A percentile compares a stretch with the other conserved stretches of the same genome.
Evolutionary conservation across 2,329 filamentous ascomycete genomes (phyloP).

Genomic region (Microdochium nivale): DNA sequence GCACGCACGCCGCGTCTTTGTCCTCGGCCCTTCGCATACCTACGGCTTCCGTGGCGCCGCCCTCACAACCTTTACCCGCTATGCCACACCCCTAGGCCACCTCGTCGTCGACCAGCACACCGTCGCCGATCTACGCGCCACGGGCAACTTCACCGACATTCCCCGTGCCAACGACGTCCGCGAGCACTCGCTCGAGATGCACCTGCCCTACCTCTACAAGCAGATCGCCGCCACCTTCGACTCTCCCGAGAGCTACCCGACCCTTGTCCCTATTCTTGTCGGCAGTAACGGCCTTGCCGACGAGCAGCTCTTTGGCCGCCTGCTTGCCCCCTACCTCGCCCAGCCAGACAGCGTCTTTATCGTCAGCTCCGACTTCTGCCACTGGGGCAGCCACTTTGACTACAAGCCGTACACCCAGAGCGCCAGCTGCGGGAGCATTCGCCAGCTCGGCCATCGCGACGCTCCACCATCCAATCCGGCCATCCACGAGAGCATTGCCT

Average conservation of each 20-base stretch:
- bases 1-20: slow-evolving; percentile 76
- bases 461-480: slow-evolving; percentile 11
- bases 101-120: slow-evolving; percentile 55
- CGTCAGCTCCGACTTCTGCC: slow-evolving; percentile 92
- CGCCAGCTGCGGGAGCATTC: slow-evolving; percentile 12
- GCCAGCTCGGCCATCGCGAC: not conserved
- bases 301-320: slow-evolving; percentile 59
- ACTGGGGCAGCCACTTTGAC: slow-evolving; percentile 80
- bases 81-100: slow-evolving; percentile 67
- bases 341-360: slow-evolving; percentile 75
- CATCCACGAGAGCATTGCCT: slow-evolving; percentile 79
- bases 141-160: slow-evolving; percentile 57
- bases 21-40: slow-evolving; percentile 89
- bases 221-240: slow-evolving; percentile 47
- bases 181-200: slow-evolving; percentile 96
- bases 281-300: slow-evolving; percentile 60
- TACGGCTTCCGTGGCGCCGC: slow-evolving; percentile 71
- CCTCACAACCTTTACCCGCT: slow-evolving; percentile 61
- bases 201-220: slow-evolving; percentile 87
- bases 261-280: slow-evolving; percentile 77
- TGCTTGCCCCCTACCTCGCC: slow-evolving; percentile 70
- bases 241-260: slow-evolving; percentile 51
- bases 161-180: slow-evolving; percentile 57
- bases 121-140: slow-evolving; percentile 37
- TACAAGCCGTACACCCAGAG: slow-evolving; percentile 67